Conservation (phyloP, 1,284 basidiomycete species). For the Ceratobasidium theobromae region DNA sequence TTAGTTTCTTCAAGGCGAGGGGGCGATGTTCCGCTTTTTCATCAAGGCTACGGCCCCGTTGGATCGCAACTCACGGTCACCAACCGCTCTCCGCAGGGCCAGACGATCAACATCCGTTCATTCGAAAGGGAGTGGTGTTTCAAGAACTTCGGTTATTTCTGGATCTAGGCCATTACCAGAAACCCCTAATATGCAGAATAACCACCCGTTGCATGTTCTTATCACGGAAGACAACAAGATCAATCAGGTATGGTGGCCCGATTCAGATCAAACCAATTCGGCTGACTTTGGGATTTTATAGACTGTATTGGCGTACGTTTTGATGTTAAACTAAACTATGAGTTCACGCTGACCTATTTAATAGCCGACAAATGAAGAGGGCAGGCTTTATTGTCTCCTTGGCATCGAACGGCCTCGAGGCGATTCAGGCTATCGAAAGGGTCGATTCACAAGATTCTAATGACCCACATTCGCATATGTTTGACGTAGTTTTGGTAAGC, state of each 20-base stretch:
- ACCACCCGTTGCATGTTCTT: slow-evolving; percentile 34
- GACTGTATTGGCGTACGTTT: slow-evolving; percentile 3
- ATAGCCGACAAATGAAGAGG: slow-evolving; percentile 39
- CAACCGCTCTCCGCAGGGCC: not conserved
- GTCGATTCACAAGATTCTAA: slow-evolving; percentile 6
- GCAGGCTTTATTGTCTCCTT: slow-evolving; percentile 38
- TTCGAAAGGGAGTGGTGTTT: slow-evolving; percentile 18
- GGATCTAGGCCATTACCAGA: slow-evolving; percentile 8
- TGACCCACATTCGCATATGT: slow-evolving; percentile 19
- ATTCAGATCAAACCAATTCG: not conserved
- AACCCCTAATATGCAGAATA: slow-evolving; percentile 9
- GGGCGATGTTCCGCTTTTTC: slow-evolving; percentile 42
- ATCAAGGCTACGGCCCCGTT: slow-evolving; percentile 34
- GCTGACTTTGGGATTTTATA: not conserved
- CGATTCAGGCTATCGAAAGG: slow-evolving; percentile 38
- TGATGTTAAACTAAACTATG: not conserved
- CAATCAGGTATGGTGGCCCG: slow-evolving; percentile 30
- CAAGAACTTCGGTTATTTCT: not conserved
- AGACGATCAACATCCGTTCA: slow-evolving; percentile 16
- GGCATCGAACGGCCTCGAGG: slow-evolving; percentile 40
- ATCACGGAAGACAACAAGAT: slow-evolving; percentile 41
- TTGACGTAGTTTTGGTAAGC: slow-evolving; percentile 40
- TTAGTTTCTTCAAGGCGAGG: slow-evolving; percentile 33
- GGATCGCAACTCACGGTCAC: not conserved
- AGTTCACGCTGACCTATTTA: not conserved